Evolutionary conservation across 2,329 filamentous ascomycete species (phyloP).

Genomic region (Harringtonia lauricola): DNA sequence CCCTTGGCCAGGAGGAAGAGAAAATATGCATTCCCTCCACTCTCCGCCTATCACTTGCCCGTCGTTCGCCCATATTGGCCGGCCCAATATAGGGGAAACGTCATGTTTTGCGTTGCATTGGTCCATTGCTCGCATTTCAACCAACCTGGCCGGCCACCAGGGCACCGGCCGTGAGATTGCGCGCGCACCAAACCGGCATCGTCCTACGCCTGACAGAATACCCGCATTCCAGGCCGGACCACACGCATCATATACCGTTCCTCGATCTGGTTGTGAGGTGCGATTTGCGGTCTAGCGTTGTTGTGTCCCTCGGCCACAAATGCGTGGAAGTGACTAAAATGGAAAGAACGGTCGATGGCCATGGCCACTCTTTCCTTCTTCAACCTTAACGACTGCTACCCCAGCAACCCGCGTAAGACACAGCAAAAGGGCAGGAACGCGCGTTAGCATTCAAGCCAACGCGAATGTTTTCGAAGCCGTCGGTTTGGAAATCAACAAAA

Average conservation of each 20-base stretch:
- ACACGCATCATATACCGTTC: too few species aligned
- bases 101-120: too few species aligned
- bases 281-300: background rate
- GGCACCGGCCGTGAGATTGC: background rate
- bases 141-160: too few species aligned
- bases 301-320: too few species aligned
- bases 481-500: background rate
- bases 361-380: background rate
- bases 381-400: background rate
- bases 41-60: background rate
- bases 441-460: background rate
- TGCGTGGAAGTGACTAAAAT: background rate
- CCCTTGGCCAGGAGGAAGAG: background rate
- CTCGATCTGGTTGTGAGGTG: too few species aligned
- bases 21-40: conserved; percentile 1
- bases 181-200: background rate
- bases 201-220: background rate
- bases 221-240: background rate
- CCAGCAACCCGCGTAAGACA: conserved; percentile 1
- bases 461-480: background rate
- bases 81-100: background rate
- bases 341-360: conserved; percentile 3
- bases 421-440: background rate
- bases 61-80: background rate
- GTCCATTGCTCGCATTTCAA: too few species aligned